phyloP scores from a whole-genome alignment of 116 monocot species.

The Dioscorea cayenensis region DNA sequence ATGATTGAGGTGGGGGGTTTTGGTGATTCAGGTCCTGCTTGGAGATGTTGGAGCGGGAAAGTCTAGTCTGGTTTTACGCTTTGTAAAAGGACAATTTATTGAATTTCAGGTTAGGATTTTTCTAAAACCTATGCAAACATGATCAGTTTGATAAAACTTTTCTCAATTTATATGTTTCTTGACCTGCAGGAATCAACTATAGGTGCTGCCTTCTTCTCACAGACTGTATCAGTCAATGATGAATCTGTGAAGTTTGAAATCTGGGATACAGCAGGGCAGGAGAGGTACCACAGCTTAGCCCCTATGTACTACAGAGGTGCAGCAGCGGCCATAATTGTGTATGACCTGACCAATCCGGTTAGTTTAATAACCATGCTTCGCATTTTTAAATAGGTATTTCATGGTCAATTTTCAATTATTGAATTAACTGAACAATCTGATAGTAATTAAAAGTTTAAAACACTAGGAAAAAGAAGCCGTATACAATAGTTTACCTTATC shows the following conservation, averaged over 20 bases:
- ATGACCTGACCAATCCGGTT: conserved; percentile 76
- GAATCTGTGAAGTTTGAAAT: conserved; percentile 84
- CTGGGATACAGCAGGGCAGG: conserved; percentile 91
- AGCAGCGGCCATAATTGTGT: conserved; percentile 79
- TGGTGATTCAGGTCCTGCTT: conserved; percentile 59
- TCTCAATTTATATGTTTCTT: conserved; percentile 1
- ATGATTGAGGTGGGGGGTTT: background rate
- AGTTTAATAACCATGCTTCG: conserved; percentile 14
- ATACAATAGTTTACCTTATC: no score
- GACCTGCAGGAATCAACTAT: conserved; percentile 72
- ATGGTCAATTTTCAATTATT: no score
- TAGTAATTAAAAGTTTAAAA: no score
- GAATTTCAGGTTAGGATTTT: conserved; percentile 65
- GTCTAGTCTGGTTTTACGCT: conserved; percentile 76
- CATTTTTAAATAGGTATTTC: background rate
- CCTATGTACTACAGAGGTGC: conserved; percentile 94
- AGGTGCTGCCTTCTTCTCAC: conserved; percentile 83
- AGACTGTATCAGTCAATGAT: conserved; percentile 54
- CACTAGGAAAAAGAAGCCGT: no score
- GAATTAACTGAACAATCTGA: no score
- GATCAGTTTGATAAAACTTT: background rate
- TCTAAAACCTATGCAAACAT: background rate
- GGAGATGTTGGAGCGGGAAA: conserved; percentile 85
- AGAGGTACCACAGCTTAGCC: conserved; percentile 89
- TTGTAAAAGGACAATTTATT: conserved; percentile 88